Base-by-base conservation (phyloP, 2,329 filamentous ascomycete species). In the Aspergillus pseudoviridinutans region DNA sequence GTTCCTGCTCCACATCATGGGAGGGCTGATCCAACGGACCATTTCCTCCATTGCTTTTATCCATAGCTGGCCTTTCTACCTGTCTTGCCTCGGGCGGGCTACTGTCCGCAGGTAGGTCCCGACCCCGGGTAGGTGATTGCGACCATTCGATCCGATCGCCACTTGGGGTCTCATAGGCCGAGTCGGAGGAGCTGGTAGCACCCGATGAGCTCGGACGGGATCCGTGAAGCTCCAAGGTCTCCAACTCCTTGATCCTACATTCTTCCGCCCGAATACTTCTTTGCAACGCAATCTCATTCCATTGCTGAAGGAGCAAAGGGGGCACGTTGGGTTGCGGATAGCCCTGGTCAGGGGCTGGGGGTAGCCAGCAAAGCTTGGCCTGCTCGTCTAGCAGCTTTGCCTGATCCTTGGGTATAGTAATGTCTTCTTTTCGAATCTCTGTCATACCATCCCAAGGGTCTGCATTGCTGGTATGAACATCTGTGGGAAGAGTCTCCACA, bases 321-420 rank as follows among this genome's bases (percentile, higher is more conserved):
- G 75, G 75, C 28, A 76, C 73, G 62, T 74, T 66, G 3, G 67
- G 70, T 29, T 64, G 65, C 22, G 69, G 68, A 35, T 57, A 50
- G 14, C 55, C 55, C 14, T 65, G 59, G 14, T 72, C 71, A 1
- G 68, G 50, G n/a, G 61, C 57, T n/a, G 72, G 67, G 41, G 74
- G 73, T 53, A 76, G 62, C 74, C 71, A 75, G 55, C 66, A 81
- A 17, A 78, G 73, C 27, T 50, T 59, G 5, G 71, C 59, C 10
- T 74, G 67, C 5, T 79, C 32, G 5, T 38, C 74, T 1, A 88
- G 69, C 4, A 87, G 71, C 8, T 72, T 63, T 47, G 69, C 65
- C 62, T 88, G 85, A 17, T 81, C 75, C 27, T 68, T 71, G 1
- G 80, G 76, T 53, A 84, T 80, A 25, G 65, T 71, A 32, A 81